These are phyloP conservation scores for Pyrrhoderma noxium DNA, from an alignment of 1,284 basidiomycete genomes.

Conservation along the genomic window DNA sequence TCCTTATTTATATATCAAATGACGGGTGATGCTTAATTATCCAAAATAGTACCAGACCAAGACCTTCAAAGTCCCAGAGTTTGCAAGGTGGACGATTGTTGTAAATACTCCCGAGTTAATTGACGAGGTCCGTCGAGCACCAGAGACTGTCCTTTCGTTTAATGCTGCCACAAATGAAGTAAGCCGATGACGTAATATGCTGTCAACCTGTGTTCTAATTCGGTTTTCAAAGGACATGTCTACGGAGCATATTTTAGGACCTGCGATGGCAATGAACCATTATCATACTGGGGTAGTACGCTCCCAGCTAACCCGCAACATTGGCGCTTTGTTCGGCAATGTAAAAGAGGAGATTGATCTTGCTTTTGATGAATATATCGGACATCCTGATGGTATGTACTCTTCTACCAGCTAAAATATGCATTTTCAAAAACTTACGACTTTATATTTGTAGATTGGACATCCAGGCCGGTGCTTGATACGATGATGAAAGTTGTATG, in stretches of 20 bases:
- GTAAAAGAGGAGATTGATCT: slow-evolving; percentile 23
- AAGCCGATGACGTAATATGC: neutral
- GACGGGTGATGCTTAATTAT: neutral
- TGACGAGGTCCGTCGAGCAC: slow-evolving; percentile 29
- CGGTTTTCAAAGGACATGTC: neutral
- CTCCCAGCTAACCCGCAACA: slow-evolving; percentile 23
- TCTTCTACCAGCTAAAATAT: neutral
- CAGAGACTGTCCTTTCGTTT: slow-evolving; percentile 27
- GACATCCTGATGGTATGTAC: slow-evolving; percentile 18
- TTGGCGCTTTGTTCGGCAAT: slow-evolving; percentile 21
- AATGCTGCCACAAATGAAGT: slow-evolving; percentile 24
- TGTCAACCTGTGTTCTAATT: slow-evolving; percentile 4
- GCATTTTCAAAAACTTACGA: neutral
- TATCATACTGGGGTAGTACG: slow-evolving; percentile 24
- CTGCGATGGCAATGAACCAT: slow-evolving; percentile 13
- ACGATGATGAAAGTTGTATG: slow-evolving; percentile 34
- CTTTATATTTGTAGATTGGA: slow-evolving; percentile 29
- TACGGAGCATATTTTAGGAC: slow-evolving; percentile 8
- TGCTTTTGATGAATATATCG: slow-evolving; percentile 22
- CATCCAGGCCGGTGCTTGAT: slow-evolving; percentile 26
- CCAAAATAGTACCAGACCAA: slow-evolving; percentile 18
- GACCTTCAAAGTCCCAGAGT: slow-evolving; percentile 25
- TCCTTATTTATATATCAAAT: neutral
- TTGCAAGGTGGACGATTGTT: slow-evolving; percentile 26
- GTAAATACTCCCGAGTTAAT: slow-evolving; percentile 22